Evolutionary conservation across 1,139 yeast species (phyloP).

Genomic region (Lodderomyces oxycetoniae): DNA sequence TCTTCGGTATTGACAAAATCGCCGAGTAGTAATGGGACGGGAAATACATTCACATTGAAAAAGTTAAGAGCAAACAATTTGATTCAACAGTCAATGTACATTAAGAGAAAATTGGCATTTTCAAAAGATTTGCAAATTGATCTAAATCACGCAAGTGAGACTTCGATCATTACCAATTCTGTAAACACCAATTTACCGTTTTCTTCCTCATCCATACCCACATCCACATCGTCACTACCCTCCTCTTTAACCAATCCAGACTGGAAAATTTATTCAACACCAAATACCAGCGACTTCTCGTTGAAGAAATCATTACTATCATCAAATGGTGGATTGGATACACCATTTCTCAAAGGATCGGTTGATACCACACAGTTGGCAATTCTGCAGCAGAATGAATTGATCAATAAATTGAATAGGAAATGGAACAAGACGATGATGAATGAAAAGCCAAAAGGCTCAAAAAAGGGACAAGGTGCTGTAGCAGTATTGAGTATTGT

Average conservation of each 20-base stretch:
- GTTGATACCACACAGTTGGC: slow-evolving; percentile 11
- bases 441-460: slow-evolving; percentile 3
- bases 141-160: slow-evolving; percentile 8
- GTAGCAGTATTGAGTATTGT: not conserved
- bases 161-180: slow-evolving; percentile 4
- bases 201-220: not conserved
- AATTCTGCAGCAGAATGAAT: slow-evolving; percentile 28
- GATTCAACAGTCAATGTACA: slow-evolving; percentile 22
- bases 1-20: not conserved
- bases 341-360: not conserved
- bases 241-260: slow-evolving; percentile 3
- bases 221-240: slow-evolving; percentile 1
- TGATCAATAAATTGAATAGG: slow-evolving; percentile 32
- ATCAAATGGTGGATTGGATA: slow-evolving; percentile 15
- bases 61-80: slow-evolving; percentile 14
- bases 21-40: not conserved
- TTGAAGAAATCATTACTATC: slow-evolving; percentile 10
- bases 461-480: not conserved
- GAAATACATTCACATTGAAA: too few species aligned
- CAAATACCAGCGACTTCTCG: slow-evolving; percentile 3
- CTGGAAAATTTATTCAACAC: slow-evolving; percentile 2
- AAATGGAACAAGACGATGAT: slow-evolving; percentile 32
- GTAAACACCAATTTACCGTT: slow-evolving; percentile 5
- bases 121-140: slow-evolving; percentile 41
- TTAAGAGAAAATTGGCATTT: slow-evolving; percentile 29